These are phyloP conservation scores for Penicillium fuscoglaucum DNA, from an alignment of 2,329 filamentous ascomycete species.

Conservation along the genomic window DNA sequence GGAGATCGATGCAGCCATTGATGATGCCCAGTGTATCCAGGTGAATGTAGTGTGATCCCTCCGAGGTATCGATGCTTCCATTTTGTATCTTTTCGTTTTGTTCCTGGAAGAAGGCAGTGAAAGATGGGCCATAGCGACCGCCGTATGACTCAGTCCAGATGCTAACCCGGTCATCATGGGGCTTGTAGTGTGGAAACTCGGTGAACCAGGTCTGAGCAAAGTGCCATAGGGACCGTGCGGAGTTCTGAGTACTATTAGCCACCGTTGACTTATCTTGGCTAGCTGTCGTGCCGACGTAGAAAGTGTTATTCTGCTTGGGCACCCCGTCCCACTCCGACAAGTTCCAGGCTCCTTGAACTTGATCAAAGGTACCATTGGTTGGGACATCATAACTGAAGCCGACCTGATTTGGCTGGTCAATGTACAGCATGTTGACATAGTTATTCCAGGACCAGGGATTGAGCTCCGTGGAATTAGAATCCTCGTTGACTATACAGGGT, in stretches of 20 bases:
- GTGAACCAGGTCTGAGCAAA: conserved; percentile 63
- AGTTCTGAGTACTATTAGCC: conserved; percentile 54
- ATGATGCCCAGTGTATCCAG: conserved; percentile 58
- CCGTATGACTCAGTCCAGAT: conserved; percentile 51
- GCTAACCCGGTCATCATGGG: conserved; percentile 53
- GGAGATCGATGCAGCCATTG: conserved; percentile 57
- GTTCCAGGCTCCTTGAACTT: conserved; percentile 27
- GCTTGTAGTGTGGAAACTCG: conserved; percentile 63
- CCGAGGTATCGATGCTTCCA: conserved; percentile 27
- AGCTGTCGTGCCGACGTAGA: conserved; percentile 54
- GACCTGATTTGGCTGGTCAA: conserved; percentile 65
- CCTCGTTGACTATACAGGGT: conserved; percentile 55
- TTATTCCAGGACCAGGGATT: conserved; percentile 66
- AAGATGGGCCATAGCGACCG: conserved; percentile 46
- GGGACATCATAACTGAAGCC: conserved; percentile 57
- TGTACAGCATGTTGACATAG: conserved; percentile 67
- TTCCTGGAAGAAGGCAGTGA: conserved; percentile 42
- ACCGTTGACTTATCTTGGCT: conserved; percentile 47
- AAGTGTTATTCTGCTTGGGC: conserved; percentile 53
- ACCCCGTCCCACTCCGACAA: conserved; percentile 31
- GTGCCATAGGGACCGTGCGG: conserved; percentile 59
- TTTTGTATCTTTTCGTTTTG: conserved; percentile 45
- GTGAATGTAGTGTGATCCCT: conserved; percentile 40
- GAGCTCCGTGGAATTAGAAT: conserved; percentile 51
- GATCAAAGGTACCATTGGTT: conserved; percentile 43